Evolutionary conservation across 768 basidiomycete genomes (phyloP), one percentile per base, ranked within the genome.

Genomic region (Auricularia sp.): DNA sequence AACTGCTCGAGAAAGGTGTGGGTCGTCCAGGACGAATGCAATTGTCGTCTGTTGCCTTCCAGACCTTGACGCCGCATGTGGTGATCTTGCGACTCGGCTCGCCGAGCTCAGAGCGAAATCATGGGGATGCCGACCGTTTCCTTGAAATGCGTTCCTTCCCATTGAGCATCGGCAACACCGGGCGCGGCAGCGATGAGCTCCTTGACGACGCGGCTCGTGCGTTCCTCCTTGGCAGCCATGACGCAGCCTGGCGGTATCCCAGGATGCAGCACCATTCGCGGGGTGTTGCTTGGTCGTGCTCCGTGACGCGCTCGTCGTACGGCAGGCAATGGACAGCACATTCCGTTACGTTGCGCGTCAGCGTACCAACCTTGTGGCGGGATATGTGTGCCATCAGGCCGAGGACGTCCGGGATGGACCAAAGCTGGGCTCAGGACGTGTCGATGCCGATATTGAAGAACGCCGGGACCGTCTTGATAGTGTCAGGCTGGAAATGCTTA

Each of bases 11-110:
- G 75, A 94, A 92, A 11, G 83, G 77, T 39, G 81, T 76, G 96
- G 96, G 65, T 91, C 85, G 73, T 98, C 88, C 64, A 85, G 39
- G 87, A 80, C 1, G 81, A 79, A 75, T 88, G 98, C n/a, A 89
- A 92, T 72, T 86, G 85, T 96, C 88, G 71, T 99, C 97, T 73
- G 98, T 98, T 79, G 98, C 95, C 76, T 94, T 94, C 97, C 97
- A 99, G 54, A 99, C 82, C 81, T 92, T 98, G 75, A 99, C 92
- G 42, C 85, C 97, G 61, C 97, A 90, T 47, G 88, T 99, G 39
- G 97, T 95, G 73, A 99, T 92, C 81, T 99, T 99, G 81, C 98
- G 97, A 70, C 98, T 98, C 13, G 96, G 97, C 76, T 99, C 97
- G 47, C 95, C 95, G 61, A 99, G 84, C 80, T 99, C 97, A 3